Percentiles rank a stretch among this genome's conserved stretches.
These are phyloP conservation scores for Psilocybe cubensis DNA, from an alignment of 768 basidiomycete genomes.

Conservation along the genomic window DNA sequence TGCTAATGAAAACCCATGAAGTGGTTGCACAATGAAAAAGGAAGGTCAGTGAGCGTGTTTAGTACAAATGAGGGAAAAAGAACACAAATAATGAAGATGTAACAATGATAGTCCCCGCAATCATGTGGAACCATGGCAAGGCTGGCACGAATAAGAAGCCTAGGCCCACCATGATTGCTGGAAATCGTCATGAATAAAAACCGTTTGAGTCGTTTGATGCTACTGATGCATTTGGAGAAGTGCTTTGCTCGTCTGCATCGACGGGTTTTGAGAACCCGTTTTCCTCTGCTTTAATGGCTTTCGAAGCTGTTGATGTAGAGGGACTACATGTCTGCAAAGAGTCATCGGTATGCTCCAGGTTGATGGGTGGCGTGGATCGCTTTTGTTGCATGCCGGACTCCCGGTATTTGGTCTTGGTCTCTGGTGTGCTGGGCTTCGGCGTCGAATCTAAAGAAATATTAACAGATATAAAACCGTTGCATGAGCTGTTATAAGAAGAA, in stretches of 20 bases:
- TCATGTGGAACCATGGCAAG: conserved; percentile 20
- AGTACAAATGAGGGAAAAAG: neutral
- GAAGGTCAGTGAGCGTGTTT: neutral
- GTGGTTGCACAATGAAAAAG: neutral
- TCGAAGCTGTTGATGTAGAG: neutral
- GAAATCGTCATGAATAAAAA: conserved; percentile 23
- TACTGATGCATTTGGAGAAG: neutral
- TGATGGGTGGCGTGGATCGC: conserved; percentile 1
- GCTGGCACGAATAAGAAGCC: conserved; percentile 12
- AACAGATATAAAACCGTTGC: neutral
- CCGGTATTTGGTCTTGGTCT: conserved; percentile 1
- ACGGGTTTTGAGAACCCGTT: conserved; percentile 6
- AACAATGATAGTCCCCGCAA: conserved; percentile 14
- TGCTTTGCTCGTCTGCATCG: neutral
- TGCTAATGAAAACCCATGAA: neutral
- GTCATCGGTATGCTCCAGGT: conserved; percentile 3
- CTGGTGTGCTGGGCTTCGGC: conserved; percentile 9
- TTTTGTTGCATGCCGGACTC: neutral
- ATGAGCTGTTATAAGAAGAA: neutral
- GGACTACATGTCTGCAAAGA: neutral
- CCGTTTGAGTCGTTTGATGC: neutral
- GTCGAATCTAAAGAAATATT: conserved; percentile 5
- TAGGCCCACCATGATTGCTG: conserved; percentile 22
- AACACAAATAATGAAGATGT: conserved; percentile 9
- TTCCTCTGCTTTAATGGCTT: conserved; percentile 18